Percentiles rank a stretch among this genome's conserved stretches.
phyloP scores from a whole-genome alignment of 78 protist species.

The Dictyostelium intermedium region DNA sequence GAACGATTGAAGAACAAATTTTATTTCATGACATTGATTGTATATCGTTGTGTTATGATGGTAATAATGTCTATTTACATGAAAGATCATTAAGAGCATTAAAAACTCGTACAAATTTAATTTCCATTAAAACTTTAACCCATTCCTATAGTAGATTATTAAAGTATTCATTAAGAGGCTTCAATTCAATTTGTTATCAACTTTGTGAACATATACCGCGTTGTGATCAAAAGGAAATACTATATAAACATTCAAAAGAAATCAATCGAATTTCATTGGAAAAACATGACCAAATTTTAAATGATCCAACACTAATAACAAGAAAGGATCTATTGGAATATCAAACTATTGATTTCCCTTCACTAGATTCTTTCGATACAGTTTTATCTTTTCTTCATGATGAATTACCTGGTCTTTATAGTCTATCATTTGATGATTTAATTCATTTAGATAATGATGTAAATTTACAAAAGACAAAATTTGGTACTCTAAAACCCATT shows the following conservation, averaged over 20 bases:
- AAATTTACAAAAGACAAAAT: not conserved
- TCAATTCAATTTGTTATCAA: not conserved
- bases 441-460: not conserved
- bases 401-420: not conserved
- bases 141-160: not conserved
- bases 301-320: not conserved
- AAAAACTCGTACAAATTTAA: not conserved
- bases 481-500: not conserved
- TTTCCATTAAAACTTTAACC: not conserved
- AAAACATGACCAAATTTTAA: not conserved
- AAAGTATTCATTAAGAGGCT: constrained; percentile 1
- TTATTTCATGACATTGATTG: constrained; percentile 11
- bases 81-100: not conserved
- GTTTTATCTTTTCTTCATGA: not conserved
- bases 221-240: not conserved
- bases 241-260: not conserved
- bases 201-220: not conserved
- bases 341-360: not conserved
- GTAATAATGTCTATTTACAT: not conserved
- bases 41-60: not conserved
- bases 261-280: not conserved
- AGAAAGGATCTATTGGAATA: constrained; percentile 2
- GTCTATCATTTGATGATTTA: not conserved
- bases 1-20: not conserved
- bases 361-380: not conserved